A percentile compares a stretch with the other conserved stretches of the same genome.
These are phyloP conservation scores for Capillidium heterosporum DNA, from an alignment of 371 early-diverging fungal species.

Conservation along the genomic window DNA sequence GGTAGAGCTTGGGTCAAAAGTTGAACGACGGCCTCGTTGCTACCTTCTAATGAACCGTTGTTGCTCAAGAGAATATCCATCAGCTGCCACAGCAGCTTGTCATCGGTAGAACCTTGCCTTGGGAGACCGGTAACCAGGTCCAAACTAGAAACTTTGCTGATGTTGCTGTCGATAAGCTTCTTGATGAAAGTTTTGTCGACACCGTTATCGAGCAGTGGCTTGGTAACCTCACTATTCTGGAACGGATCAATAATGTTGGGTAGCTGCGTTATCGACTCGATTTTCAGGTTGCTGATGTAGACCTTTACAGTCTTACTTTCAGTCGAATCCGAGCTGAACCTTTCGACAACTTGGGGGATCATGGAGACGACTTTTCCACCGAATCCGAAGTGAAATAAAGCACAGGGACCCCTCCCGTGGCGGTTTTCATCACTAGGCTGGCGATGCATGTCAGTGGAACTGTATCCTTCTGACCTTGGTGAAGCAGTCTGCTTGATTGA, in stretches of 20 bases:
- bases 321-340: conserved; percentile 23
- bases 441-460: no score
- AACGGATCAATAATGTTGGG: not conserved
- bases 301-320: conserved; percentile 32
- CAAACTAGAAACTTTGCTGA: not conserved
- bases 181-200: not conserved
- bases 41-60: conserved; percentile 31
- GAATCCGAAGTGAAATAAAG: conserved; percentile 66
- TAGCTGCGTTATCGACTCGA: not conserved
- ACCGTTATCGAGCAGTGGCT: not conserved
- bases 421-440: not conserved
- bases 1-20: conserved; percentile 17
- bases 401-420: conserved; percentile 17
- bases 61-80: conserved; percentile 36
- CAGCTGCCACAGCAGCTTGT: conserved; percentile 35
- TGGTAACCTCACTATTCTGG: not conserved
- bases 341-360: conserved; percentile 49
- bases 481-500: no score
- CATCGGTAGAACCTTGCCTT: conserved; percentile 12
- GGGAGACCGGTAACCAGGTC: conserved; percentile 13
- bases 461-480: no score
- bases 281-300: conserved; percentile 11
- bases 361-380: conserved; percentile 65
- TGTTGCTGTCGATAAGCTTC: not conserved
- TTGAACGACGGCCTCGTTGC: conserved; percentile 28